Conservation (phyloP, 768 basidiomycete species). For the Crucibulum laeve region DNA sequence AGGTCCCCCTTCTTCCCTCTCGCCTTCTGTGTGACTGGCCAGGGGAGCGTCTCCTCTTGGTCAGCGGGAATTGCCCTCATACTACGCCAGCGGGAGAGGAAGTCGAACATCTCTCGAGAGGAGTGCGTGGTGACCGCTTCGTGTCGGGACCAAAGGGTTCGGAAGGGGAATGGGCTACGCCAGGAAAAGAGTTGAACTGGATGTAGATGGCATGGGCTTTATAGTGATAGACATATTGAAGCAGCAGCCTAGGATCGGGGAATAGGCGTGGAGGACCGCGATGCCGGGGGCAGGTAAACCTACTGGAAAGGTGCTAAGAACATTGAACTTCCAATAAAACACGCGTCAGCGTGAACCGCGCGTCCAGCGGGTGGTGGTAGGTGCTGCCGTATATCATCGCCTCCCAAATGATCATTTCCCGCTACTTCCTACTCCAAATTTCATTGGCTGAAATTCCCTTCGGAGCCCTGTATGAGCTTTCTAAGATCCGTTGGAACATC, state of each 20-base stretch:
- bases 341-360: too few species aligned
- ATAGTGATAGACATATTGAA: too few species aligned
- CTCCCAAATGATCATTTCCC: too few species aligned
- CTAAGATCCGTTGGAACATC: too few species aligned
- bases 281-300: conserved; percentile 10
- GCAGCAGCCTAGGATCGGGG: not conserved
- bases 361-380: too few species aligned
- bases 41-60: conserved; percentile 8
- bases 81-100: conserved; percentile 20
- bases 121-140: conserved; percentile 4
- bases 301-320: not conserved
- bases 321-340: too few species aligned
- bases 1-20: conserved; percentile 13
- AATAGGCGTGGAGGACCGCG: conserved; percentile 12
- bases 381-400: too few species aligned
- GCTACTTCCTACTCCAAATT: too few species aligned
- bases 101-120: conserved; percentile 18
- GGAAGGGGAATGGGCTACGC: conserved; percentile 1
- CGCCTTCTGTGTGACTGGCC: conserved; percentile 9
- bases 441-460: too few species aligned
- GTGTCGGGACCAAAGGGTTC: not conserved
- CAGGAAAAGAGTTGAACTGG: conserved; percentile 11
- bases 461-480: too few species aligned
- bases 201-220: conserved; percentile 6
- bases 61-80: too few species aligned